A percentile compares a stretch with the other conserved stretches of the same genome.
phyloP scores from a whole-genome alignment of 1,284 basidiomycete genomes.

The Rhodotorula sp. region DNA sequence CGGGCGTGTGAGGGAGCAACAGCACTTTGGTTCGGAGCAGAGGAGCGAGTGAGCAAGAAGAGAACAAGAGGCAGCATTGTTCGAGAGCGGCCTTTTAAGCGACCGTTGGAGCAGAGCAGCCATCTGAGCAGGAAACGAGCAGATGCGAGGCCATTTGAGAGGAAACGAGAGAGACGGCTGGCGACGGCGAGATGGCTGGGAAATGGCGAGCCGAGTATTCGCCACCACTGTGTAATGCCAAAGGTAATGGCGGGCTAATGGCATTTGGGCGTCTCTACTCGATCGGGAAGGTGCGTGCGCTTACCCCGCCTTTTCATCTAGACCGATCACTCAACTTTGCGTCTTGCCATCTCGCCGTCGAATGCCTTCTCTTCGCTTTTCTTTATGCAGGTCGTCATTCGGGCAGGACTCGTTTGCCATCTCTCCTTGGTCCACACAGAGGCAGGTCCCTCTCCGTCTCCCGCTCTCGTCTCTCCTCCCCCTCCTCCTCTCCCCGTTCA shows the following conservation, averaged over 20 bases:
- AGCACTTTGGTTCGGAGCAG: not conserved
- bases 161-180: slow-evolving; percentile 6
- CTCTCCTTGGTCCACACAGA: not conserved
- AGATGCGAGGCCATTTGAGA: not conserved
- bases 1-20: not conserved
- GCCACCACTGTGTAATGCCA: no score
- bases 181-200: not conserved
- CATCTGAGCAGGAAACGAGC: not conserved
- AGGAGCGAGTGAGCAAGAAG: slow-evolving; percentile 4
- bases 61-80: slow-evolving; percentile 1
- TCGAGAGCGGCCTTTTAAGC: slow-evolving; percentile 5
- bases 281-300: no score
- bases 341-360: not conserved
- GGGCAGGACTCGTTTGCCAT: not conserved
- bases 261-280: not conserved
- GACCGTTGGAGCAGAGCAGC: not conserved
- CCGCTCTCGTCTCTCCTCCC: slow-evolving; percentile 7
- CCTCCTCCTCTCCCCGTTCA: not conserved
- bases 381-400: not conserved
- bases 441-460: not conserved
- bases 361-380: slow-evolving; percentile 2
- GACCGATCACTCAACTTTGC: slow-evolving; percentile 7
- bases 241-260: not conserved
- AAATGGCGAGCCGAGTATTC: no score
- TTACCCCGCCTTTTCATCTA: no score